Conservation (phyloP, 306 rosid species). For the Hippophae tibetana region DNA sequence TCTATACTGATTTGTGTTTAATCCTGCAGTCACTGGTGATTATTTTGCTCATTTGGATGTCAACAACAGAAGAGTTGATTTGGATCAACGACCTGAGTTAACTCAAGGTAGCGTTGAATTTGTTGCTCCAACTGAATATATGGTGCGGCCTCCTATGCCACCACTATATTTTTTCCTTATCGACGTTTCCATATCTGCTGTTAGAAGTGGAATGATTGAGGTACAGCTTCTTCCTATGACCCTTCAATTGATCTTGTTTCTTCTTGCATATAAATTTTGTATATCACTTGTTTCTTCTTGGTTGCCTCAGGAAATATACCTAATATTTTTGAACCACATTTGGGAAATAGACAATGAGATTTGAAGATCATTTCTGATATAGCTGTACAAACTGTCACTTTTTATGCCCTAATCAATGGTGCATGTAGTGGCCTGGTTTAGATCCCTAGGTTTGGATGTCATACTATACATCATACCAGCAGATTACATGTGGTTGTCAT, state of each 20-base stretch:
- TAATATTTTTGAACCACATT: no score
- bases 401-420: no score
- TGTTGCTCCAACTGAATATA: constrained; percentile 98
- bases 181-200: constrained; percentile 85
- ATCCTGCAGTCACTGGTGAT: constrained; percentile 75
- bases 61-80: constrained; percentile 79
- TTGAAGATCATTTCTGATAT: no score
- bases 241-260: neutral
- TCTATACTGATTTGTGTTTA: constrained; percentile 8
- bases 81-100: constrained; percentile 90
- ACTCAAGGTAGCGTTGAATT: constrained; percentile 84
- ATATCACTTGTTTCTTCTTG: no score
- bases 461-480: no score
- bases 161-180: constrained; percentile 95
- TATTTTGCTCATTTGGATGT: constrained; percentile 90
- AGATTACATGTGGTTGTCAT: no score
- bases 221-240: constrained; percentile 19
- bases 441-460: no score
- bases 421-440: no score
- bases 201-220: constrained; percentile 99
- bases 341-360: no score
- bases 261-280: neutral
- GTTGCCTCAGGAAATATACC: no score
- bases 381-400: no score
- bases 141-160: constrained; percentile 99